Percentiles rank a stretch among this genome's conserved stretches.
These are phyloP conservation scores for Didymella arachidicola DNA, from an alignment of 2,329 filamentous ascomycete species.

Conservation along the genomic window DNA sequence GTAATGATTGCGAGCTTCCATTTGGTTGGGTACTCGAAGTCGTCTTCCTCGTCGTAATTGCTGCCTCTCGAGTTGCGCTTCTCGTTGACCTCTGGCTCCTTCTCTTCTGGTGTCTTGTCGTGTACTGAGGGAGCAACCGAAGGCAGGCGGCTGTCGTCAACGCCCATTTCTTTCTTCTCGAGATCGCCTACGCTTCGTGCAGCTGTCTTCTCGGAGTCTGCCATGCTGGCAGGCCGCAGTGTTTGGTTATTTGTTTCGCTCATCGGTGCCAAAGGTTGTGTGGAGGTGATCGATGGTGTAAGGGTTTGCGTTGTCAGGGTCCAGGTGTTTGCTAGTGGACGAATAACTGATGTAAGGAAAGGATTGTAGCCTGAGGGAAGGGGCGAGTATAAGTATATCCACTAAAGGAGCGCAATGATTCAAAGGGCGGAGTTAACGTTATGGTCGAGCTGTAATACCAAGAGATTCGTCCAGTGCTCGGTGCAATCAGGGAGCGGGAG, in stretches of 20 bases:
- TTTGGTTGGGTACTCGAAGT: slow-evolving; percentile 47
- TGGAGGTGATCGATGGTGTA: background rate
- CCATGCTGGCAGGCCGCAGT: slow-evolving; percentile 41
- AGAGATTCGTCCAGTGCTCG: slow-evolving; percentile 11
- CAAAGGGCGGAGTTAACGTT: slow-evolving; percentile 22
- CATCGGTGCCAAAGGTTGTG: slow-evolving; percentile 25
- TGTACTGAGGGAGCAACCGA: slow-evolving; percentile 33
- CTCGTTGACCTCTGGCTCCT: slow-evolving; percentile 15
- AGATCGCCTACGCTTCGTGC: slow-evolving; percentile 35
- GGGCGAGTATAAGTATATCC: slow-evolving; percentile 26
- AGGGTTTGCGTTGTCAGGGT: slow-evolving; percentile 11
- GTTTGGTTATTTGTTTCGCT: slow-evolving; percentile 33
- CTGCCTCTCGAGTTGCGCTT: slow-evolving; percentile 31
- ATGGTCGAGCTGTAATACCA: slow-evolving; percentile 18
- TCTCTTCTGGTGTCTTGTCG: slow-evolving; percentile 24
- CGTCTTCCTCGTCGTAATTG: slow-evolving; percentile 36
- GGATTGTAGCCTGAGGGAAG: slow-evolving; percentile 18
- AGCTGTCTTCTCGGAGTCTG: slow-evolving; percentile 45
- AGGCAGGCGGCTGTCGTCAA: slow-evolving; percentile 33
- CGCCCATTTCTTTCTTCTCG: slow-evolving; percentile 39
- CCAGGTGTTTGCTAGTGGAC: slow-evolving; percentile 1
- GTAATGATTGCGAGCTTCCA: slow-evolving; percentile 47
- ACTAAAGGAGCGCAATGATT: slow-evolving; percentile 15
- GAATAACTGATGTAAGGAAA: slow-evolving; percentile 3
- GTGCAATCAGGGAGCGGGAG: slow-evolving; percentile 23